Percentiles rank a stretch among this genome's conserved stretches.
Conservation (phyloP, 1,284 basidiomycete genomes). For the Crepidotus sp. region DNA sequence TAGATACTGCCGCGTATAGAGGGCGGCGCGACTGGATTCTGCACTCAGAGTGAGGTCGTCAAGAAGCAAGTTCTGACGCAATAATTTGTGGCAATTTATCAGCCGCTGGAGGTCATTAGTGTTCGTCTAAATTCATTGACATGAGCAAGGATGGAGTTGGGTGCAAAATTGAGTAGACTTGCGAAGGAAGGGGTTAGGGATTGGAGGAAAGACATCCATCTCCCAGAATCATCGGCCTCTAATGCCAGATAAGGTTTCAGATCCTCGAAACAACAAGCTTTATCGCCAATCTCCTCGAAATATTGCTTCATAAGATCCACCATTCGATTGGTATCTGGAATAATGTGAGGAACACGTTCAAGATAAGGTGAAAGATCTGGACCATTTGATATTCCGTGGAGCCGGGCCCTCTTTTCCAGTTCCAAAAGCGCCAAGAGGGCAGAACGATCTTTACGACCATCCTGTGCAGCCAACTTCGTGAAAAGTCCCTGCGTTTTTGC, state of each 20-base stretch:
- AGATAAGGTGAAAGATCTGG: constrained; percentile 10
- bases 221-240: constrained; percentile 34
- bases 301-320: constrained; percentile 52
- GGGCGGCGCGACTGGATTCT: constrained; percentile 42
- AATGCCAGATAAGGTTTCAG: constrained; percentile 56
- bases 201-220: constrained; percentile 52
- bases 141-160: constrained; percentile 5
- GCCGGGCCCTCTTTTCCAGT: constrained; percentile 50
- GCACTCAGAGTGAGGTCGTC: constrained; percentile 44
- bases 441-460: constrained; percentile 65
- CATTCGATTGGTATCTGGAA: constrained; percentile 36
- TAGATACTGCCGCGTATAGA: constrained; percentile 55
- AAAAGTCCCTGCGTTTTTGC: constrained; percentile 46
- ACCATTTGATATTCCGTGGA: constrained; percentile 42
- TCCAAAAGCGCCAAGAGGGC: constrained; percentile 63
- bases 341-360: constrained; percentile 3
- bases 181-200: constrained; percentile 41
- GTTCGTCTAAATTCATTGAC: constrained; percentile 22
- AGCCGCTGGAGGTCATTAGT: constrained; percentile 42
- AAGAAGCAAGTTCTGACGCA: constrained; percentile 47
- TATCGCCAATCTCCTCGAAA: constrained; percentile 66
- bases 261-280: constrained; percentile 82
- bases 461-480: constrained; percentile 43
- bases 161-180: constrained; percentile 22
- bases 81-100: constrained; percentile 67